Base-by-base conservation (phyloP, 1,284 basidiomycete genomes). In the Dichomitus squalens region DNA sequence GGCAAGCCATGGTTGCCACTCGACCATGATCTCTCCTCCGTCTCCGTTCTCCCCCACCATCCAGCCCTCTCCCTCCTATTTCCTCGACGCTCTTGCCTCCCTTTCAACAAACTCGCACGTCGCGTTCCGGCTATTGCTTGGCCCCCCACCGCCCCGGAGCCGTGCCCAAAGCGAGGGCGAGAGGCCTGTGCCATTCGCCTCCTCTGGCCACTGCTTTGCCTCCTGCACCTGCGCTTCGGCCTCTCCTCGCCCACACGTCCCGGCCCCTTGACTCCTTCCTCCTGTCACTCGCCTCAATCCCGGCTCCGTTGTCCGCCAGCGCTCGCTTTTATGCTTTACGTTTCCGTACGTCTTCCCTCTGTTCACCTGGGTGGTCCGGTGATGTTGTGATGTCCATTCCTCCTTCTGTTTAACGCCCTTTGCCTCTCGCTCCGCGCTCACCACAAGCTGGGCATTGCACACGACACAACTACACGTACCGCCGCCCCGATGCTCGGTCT, bases 311-410 rank as follows among this genome's bases (percentile, higher is more conserved):
- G 20, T 27, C 39, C 27, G 39, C 49, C 52, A 20, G 29, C 47
- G 39, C 47, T 21, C 29, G 7, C 1, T n/a, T n/a, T 9, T 7
- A 27, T 44, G n/a, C 27, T 40, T 61, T 63, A 60, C 58, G 60
- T 62, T 39, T 57, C 55, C 52, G 55, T 59, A 60, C 63, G 54
- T 64, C 55, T 57, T 57, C 34, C 31, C 46, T 49, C 18, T 36
- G 31, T 40, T 44, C 52, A 53, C 57, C 55, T 58, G 57, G 34
- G 41, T 40, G 50, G 58, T 54, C 33, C 47, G 33, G 49, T 53
- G 59, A 41, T 59, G 57, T 52, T 47, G 46, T 52, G 49, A 61
- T 46, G 55, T 23, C 27, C 54, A 18, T 7, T 44, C 35, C 41
- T 12, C 18, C 44, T 49, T 27, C 34, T 8, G 12, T 41, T 34